Conservation (phyloP, 2,329 filamentous ascomycete genomes). For the Acrodontium crateriforme region DNA sequence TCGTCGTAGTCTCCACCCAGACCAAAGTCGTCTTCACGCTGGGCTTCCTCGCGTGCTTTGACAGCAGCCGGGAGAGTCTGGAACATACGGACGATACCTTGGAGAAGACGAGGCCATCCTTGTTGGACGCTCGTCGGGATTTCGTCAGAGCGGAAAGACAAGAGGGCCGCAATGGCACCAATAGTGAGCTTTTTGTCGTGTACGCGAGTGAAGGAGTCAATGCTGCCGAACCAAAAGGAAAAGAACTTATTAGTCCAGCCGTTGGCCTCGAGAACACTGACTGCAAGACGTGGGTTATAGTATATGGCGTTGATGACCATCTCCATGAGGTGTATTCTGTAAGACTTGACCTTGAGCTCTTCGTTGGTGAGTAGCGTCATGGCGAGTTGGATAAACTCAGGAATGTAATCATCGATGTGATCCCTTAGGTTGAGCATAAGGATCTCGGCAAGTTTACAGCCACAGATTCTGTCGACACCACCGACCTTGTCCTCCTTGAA, state of each 20-base stretch:
- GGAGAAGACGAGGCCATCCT: constrained; percentile 84
- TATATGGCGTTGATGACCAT: constrained; percentile 98
- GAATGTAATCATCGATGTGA: constrained; percentile 74
- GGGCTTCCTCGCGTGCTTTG: constrained; percentile 83
- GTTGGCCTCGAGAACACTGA: constrained; percentile 79
- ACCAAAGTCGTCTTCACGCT: constrained; percentile 68
- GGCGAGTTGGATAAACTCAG: constrained; percentile 76
- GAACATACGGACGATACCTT: constrained; percentile 81
- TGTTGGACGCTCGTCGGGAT: constrained; percentile 87
- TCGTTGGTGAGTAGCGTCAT: constrained; percentile 67
- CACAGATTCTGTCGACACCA: constrained; percentile 88
- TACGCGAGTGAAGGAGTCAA: constrained; percentile 81
- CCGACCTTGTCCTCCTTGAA: constrained; percentile 87
- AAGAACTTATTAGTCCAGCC: constrained; percentile 99
- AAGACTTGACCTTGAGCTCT: constrained; percentile 79
- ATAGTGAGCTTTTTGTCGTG: constrained; percentile 99
- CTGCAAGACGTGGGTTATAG: constrained; percentile 78
- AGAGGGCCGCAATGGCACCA: constrained; percentile 74
- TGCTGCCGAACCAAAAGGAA: constrained; percentile 93
- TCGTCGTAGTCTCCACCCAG: constrained; percentile 60
- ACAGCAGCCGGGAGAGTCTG: constrained; percentile 76
- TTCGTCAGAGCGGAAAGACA: constrained; percentile 65
- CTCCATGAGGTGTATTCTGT: constrained; percentile 93
- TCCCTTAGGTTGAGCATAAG: constrained; percentile 92
- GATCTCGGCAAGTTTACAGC: constrained; percentile 92